Evolutionary conservation across 306 rosid species (phyloP), one percentile per base, ranked within the genome.

Genomic region (Ceratonia siliqua): DNA sequence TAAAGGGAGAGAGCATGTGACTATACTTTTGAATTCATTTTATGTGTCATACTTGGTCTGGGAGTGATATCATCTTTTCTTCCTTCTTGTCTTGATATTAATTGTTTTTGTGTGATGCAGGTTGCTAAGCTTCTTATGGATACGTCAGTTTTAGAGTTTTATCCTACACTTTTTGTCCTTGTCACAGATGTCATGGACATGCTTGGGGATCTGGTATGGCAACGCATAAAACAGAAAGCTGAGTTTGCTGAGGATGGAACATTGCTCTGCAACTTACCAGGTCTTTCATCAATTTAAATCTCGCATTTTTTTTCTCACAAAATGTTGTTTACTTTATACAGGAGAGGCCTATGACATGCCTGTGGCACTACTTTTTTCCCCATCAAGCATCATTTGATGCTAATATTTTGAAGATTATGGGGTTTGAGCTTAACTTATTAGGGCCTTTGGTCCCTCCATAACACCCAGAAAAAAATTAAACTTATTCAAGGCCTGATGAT

Each of bases 171-270:
- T 63, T 94, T 94, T 85, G 93, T 89, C 83, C 97, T 90, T 69
- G 94, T 86, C 63, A 84, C 91, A 53, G 91, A 94, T 87, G 85
- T 91, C 70, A 64, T 94, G 93, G 98, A 94, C 83, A 91, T 88
- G 92, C 82, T 94, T 36, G 98, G 98, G 39, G 81, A 89, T 84
- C 78, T 94, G 85, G 98, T 94, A 59, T 94, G 97, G 98, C 91
- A 83, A 45, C 96, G 97, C 82, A 91, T 94, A 74, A 91, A 85
- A 79, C 77, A 17, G 68, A 94, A 88, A 87, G 93, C 98, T 49
- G 97, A 94, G 79, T 88, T 87, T 85, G 38, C 91, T 57, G 96
- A 87, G 65, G 94, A 91, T 59, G 95, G 93, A 88, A 79, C 75
- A 62, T 78, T 66, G 68, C 24, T 77, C 69, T 77, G 80, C 78